Base-by-base conservation (phyloP, 768 basidiomycete species). In the Cystobasidium tubakii region DNA sequence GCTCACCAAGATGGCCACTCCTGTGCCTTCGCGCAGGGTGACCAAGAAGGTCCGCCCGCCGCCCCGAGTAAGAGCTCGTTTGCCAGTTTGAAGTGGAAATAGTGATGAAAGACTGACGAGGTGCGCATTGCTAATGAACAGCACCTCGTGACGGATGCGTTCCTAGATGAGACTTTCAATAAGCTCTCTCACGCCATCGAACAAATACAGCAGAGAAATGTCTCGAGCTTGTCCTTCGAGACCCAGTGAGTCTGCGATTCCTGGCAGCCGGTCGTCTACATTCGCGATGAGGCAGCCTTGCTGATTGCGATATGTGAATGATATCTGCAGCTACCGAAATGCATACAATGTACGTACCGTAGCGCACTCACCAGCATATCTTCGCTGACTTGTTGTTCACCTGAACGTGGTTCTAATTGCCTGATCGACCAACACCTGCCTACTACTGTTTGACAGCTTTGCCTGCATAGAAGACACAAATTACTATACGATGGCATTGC, bases 171-270 rank as follows among this genome's bases (percentile, higher is more conserved):
- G 76, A 93, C 89, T 53, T 96, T 93, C 91, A 80, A 84, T 6
- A 87, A 87, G 76, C 84, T 99, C 15, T 84, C 90, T 13, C 84
- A 84, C 75, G 96, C 97, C 76, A 94, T 99, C 77, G 85, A 87
- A 73, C 92, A 95, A 84, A 97, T 99, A 65, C 92, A 95, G 81
- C 89, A 91, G 77, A 91, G 95, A 82, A 92, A 95, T 81, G 91
- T 92, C 1, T 86, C 87, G 62, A 88, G 88, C 78, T 86, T 99
- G 39, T 90, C 89, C 25, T 94, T 89, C 77, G 91, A 98, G 81
- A 93, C 94, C 82, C 91, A 92, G 77, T 71, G 19, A 71, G 69
- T 55, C 23, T 15, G 21, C n/a, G 23, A 55, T n/a, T 23, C 53
- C n/a, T 29, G 53, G 53, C 53, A n/a, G n/a, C n/a, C n/a, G n/a